Conservation (phyloP, 192 early-diverging fungal genomes). For the Gaertneriomyces sp. region DNA sequence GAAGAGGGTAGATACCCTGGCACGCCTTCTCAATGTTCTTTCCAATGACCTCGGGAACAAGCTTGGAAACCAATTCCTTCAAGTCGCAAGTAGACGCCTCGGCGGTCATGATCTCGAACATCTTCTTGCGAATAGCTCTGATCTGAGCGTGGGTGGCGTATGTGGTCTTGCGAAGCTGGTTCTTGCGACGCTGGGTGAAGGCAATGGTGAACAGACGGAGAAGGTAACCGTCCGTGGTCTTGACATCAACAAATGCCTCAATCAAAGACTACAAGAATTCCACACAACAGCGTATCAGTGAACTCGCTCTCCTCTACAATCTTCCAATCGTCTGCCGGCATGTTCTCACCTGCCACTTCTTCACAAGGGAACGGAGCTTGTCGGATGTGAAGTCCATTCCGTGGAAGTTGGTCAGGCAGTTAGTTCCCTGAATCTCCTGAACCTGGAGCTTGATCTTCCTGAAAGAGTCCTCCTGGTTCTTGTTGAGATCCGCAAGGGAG, state of each 20-base stretch:
- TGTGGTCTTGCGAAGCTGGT: slow-evolving; percentile 97
- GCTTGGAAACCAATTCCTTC: slow-evolving; percentile 94
- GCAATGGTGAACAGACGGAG: slow-evolving; percentile 95
- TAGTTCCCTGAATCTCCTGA: slow-evolving; percentile 97
- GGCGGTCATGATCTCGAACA: slow-evolving; percentile 95
- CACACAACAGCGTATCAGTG: not conserved
- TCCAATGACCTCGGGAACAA: slow-evolving; percentile 96
- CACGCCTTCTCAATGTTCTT: slow-evolving; percentile 96
- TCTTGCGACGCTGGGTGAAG: slow-evolving; percentile 90
- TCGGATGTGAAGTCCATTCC: slow-evolving; percentile 99
- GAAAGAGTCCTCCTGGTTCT: slow-evolving; percentile 83
- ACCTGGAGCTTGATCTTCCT: slow-evolving; percentile 97
- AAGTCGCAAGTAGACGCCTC: slow-evolving; percentile 85
- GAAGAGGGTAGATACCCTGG: slow-evolving; percentile 97
- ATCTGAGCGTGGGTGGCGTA: slow-evolving; percentile 97
- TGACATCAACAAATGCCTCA: slow-evolving; percentile 97
- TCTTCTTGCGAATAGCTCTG: slow-evolving; percentile 99
- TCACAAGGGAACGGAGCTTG: slow-evolving; percentile 99
- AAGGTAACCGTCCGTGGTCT: slow-evolving; percentile 99
- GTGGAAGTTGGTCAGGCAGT: slow-evolving; percentile 99
- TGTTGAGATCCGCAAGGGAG: slow-evolving; percentile 94
- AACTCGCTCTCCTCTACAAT: too few species aligned
- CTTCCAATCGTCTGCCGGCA: too few species aligned
- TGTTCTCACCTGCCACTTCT: slow-evolving; percentile 91
- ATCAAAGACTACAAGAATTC: slow-evolving; percentile 67